phyloP scores from a whole-genome alignment of 257 asterid genomes.

The Ophiorrhiza pumila region DNA sequence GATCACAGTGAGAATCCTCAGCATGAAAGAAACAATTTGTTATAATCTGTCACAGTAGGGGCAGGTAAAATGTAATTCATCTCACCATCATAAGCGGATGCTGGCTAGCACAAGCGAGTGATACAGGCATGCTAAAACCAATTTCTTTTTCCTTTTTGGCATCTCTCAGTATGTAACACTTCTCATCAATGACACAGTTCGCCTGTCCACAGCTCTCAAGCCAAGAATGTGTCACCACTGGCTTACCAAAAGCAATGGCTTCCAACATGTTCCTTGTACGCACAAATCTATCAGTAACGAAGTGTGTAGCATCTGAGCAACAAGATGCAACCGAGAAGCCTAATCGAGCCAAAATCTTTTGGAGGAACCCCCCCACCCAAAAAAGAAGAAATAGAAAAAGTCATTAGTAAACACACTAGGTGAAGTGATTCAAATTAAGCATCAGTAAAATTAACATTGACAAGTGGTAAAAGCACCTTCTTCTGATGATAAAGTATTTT shows the following conservation, averaged over 20 bases:
- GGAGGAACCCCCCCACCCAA: conserved; percentile 12
- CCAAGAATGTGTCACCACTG: conserved; percentile 74
- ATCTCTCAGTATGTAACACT: conserved; percentile 64
- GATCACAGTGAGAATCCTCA: conserved; percentile 8
- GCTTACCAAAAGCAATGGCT: conserved; percentile 72
- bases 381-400: not conserved
- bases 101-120: conserved; percentile 57
- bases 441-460: not conserved
- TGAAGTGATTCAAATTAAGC: not conserved
- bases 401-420: not conserved
- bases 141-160: conserved; percentile 71
- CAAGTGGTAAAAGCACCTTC: conserved; percentile 37
- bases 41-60: not conserved
- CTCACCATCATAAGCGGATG: conserved; percentile 67
- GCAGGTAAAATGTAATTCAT: not conserved
- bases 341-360: conserved; percentile 52
- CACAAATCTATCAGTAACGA: conserved; percentile 59
- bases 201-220: conserved; percentile 73
- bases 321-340: conserved; percentile 54
- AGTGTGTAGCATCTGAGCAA: conserved; percentile 74
- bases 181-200: conserved; percentile 52
- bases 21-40: conserved; percentile 7
- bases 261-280: conserved; percentile 79
- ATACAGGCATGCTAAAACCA: conserved; percentile 58
- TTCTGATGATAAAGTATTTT: conserved; percentile 50